Base-by-base conservation (phyloP, 495 filamentous ascomycete species). In the Trichocladium antarcticum region DNA sequence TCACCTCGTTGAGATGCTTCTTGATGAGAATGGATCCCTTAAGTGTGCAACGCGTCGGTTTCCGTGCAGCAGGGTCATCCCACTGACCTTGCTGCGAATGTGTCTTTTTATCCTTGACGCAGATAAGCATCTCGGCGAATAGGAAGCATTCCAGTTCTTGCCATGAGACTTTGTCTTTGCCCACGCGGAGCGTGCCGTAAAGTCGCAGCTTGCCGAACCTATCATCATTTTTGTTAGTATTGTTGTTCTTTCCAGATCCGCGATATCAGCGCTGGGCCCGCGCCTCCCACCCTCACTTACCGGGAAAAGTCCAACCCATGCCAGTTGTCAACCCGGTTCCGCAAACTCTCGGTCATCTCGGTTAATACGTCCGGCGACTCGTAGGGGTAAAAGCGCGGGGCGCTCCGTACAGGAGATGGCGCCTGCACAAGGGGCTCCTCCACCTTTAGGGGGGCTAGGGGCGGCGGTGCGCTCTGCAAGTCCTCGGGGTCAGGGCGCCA, bases 11-110 rank as follows among this genome's bases (percentile, higher is more conserved):
- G 35, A 99, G 73, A 63, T 99, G 92, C 70, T 95, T 96, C 73
- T 94, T 96, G 63, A 99, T 99, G 44, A 97, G 73, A 47, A 99
- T 99, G 2, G 93, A 97, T 7, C 92, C 92, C 68, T 99, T 99
- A 29, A 99, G 70, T 6, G 89, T 95, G 68, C 82, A 95, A 45
- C 87, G 80, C 3, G 76, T 81, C 6, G 75, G 64, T 63, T 84
- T 92, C 5, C 73, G 73, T 14, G 80, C 78, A 27, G 75, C 70
- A 20, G 69, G 70, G 21, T 78, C 76, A 32, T 79, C 77, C 80
- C 80, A 84, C 54, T 82, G 74, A 49, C 70, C 66, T 37, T 54
- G 63, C n/a, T 32, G 22, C 32, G 42, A 64, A 6, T 76, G 73
- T 4, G 70, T 65, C 65, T 89, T 93, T 76, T 95, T 96, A 61